Evolutionary conservation across 441 rosid genomes (phyloP), one percentile per base, ranked within the genome.

Genomic region (Eutrema salsugineum): DNA sequence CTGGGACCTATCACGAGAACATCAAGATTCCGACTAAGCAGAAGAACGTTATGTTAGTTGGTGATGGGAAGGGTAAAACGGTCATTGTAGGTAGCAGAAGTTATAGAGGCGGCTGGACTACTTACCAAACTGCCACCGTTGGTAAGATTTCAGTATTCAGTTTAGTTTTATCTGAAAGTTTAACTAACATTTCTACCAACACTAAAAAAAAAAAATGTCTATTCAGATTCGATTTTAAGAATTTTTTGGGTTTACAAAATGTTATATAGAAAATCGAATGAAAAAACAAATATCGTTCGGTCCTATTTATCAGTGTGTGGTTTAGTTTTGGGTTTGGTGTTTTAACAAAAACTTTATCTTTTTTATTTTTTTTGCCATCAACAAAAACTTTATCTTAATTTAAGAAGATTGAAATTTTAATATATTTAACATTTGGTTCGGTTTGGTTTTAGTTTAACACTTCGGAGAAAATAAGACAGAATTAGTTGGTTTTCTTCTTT

Each of bases 11-110:
- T 44, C 53, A 73, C 4, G 84, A 83, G 61, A 47, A 76, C 57
- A 60, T 83, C 30, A 77, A 71, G 15, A 78, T 83, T 55, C 81
- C 81, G 36, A 63, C 84, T 7, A 83, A 80, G 77, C 76, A 79
- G 28, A 83, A 81, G 79, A 81, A 79, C 47, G 77, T 83, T 47
- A 79, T 79, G 84, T 71, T 83, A 55, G 81, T 81, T 60, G 86
- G 86, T 38, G 86, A 83, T 38, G 86, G 86, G 7, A 79, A 79
- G 80, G 84, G 80, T 0, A 77, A 71, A 75, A 78, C 84, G 22
- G 78, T 80, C 57, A 77, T 83, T 50, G 70, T 77, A 0, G 78
- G 81, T 19, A 55, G 65, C 35, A 33, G 78, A 20, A 83, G 68
- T 60, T 36, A 61, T n/a, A 57, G 70, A 27, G 84, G 71, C 9